phyloP scores from a whole-genome alignment of 805 yeast genomes.

The Lipomyces anomalus region DNA sequence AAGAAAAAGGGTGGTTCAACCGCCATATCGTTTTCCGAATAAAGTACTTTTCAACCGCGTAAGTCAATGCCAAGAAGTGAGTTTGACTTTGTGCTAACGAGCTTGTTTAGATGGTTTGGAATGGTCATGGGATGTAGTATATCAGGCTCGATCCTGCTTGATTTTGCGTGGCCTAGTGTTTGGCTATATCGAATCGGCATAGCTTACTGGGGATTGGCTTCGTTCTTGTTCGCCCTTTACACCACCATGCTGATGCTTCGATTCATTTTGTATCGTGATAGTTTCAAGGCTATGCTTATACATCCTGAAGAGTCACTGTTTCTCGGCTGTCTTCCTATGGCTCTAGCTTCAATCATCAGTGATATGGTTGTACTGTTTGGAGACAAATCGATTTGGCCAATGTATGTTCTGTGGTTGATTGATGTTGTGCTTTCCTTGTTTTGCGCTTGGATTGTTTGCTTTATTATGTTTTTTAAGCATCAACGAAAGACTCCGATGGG shows the following conservation, averaged over 20 bases:
- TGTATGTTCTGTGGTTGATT: conserved; percentile 73
- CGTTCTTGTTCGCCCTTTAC: conserved; percentile 40
- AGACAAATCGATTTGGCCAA: conserved; percentile 40
- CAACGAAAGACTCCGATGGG: conserved; percentile 33
- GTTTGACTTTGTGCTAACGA: not conserved
- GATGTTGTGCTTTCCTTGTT: conserved; percentile 49
- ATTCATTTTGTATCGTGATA: conserved; percentile 37
- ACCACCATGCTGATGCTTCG: conserved; percentile 41
- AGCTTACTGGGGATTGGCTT: conserved; percentile 56
- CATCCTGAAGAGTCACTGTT: conserved; percentile 51
- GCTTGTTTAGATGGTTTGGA: conserved; percentile 49
- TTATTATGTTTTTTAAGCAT: conserved; percentile 42
- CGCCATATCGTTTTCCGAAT: conserved; percentile 19
- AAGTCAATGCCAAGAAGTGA: conserved; percentile 1
- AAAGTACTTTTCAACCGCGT: conserved; percentile 28
- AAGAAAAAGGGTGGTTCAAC: too few relatives aligned
- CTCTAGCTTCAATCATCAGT: conserved; percentile 58
- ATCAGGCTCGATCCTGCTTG: conserved; percentile 51
- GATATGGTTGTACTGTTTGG: conserved; percentile 46
- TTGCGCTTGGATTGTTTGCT: conserved; percentile 59
- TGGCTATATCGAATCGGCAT: conserved; percentile 57
- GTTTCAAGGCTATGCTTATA: conserved; percentile 32
- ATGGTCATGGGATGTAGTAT: conserved; percentile 86
- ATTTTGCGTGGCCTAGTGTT: conserved; percentile 57
- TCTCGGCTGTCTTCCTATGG: conserved; percentile 81